Conservation (phyloP, 768 basidiomycete species). For the Psilocybe subaeruginosa region DNA sequence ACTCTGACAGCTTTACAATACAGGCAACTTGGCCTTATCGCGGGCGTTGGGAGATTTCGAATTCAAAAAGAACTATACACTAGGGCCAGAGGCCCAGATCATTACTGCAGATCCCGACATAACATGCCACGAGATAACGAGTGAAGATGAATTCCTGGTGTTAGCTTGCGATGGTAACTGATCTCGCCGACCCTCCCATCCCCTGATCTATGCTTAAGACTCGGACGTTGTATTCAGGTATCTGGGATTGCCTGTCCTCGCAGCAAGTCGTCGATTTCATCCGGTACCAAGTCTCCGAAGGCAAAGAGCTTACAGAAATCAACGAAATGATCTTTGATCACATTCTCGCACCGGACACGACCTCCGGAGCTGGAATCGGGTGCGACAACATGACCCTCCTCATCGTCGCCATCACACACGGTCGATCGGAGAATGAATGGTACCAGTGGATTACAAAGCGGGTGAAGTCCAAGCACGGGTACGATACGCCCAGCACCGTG, state of each 20-base stretch:
- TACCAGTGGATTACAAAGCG: slow-evolving; percentile 86
- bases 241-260: slow-evolving; percentile 96
- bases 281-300: slow-evolving; percentile 78
- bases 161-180: slow-evolving; percentile 90
- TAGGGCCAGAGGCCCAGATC: slow-evolving; percentile 87
- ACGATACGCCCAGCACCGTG: slow-evolving; percentile 71
- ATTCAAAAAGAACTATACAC: slow-evolving; percentile 90
- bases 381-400: slow-evolving; percentile 99
- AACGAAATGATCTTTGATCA: slow-evolving; percentile 89
- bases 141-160: slow-evolving; percentile 96
- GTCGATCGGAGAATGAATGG: slow-evolving; percentile 91
- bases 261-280: slow-evolving; percentile 93
- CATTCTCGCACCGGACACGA: slow-evolving; percentile 93
- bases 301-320: slow-evolving; percentile 80
- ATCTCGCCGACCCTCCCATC: neutral
- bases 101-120: slow-evolving; percentile 96
- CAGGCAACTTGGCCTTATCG: slow-evolving; percentile 94
- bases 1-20: slow-evolving; percentile 2
- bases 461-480: slow-evolving; percentile 75
- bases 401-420: slow-evolving; percentile 85
- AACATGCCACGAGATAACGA: slow-evolving; percentile 75
- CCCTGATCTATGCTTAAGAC: slow-evolving; percentile 5
- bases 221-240: slow-evolving; percentile 56
- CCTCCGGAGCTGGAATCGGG: slow-evolving; percentile 89
- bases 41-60: slow-evolving; percentile 97